Percentiles rank a stretch among this genome's conserved stretches.
These are phyloP conservation scores for Elsinoe necatrix DNA, from an alignment of 2,329 filamentous ascomycete species.

Conservation along the genomic window DNA sequence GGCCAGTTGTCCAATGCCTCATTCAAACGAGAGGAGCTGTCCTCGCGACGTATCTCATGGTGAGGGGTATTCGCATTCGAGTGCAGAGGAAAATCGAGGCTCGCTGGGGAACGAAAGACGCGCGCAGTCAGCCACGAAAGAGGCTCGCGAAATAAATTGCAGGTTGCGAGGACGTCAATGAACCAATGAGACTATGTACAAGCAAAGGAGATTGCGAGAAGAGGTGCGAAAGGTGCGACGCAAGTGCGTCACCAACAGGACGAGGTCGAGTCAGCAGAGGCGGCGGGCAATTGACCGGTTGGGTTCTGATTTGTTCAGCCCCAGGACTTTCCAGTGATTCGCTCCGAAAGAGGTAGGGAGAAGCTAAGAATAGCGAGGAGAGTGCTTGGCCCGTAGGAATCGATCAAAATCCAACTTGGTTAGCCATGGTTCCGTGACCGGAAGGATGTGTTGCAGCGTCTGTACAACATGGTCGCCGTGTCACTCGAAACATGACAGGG, in stretches of 20 bases:
- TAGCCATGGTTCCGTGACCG: not conserved
- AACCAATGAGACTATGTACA: conserved; percentile 1
- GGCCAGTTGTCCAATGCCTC: not conserved
- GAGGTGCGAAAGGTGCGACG: conserved; percentile 1
- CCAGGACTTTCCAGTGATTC: not conserved
- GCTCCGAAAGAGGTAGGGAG: too few species aligned
- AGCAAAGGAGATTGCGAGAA: conserved; percentile 1
- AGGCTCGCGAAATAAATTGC: not conserved
- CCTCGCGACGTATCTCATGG: not conserved
- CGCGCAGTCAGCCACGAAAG: not conserved
- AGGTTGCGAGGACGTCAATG: not conserved
- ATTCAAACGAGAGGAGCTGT: not conserved
- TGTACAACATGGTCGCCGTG: not conserved
- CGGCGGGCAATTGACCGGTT: conserved; percentile 1
- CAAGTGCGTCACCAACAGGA: conserved; percentile 10
- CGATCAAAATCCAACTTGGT: not conserved
- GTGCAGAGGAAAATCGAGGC: not conserved
- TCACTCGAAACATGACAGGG: not conserved
- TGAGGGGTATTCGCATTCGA: not conserved
- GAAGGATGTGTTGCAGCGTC: not conserved
- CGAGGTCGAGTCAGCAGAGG: conserved; percentile 7
- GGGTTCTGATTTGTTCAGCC: conserved; percentile 10
- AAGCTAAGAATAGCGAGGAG: not conserved
- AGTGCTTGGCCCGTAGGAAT: not conserved
- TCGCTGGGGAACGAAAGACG: not conserved